Base-by-base conservation (phyloP, 257 asterid genomes). In the Forsythia viridissima region DNA sequence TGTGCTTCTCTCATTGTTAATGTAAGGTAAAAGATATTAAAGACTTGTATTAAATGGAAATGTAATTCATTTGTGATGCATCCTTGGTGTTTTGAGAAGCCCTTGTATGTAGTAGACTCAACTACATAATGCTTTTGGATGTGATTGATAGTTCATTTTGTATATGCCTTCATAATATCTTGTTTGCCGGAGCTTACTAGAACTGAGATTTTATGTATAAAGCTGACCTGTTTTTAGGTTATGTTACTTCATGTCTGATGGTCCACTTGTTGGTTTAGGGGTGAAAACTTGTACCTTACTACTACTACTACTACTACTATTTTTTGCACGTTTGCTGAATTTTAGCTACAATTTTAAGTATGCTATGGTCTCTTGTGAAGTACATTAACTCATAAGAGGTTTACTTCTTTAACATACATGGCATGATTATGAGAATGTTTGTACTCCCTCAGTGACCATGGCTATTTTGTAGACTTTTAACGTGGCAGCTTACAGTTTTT, bases 401-500 rank as follows among this genome's bases (percentile, higher is more conserved):
- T 63, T 24, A 5, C 20, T n/a, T 63, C 70, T 63, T 63, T 63
- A 11, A 30, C 39, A 8, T 63, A 8, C 8, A 30, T 30, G 70
- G 24, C 6, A 24, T 63, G 2, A n/a, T n/a, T 34, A n/a, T 20
- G 24, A 9, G n/a, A 59, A 59, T 59, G 36, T 59, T 59, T 20
- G 67, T 9, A 59, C 67, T 59, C 67, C 39, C 72, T 4, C 68
- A 38, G 76, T 71, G 15, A n/a, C 73, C 20, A 21, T 52, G 48
- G 57, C 57, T 48, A 48, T 48, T 68, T 84, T 41, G 52, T 70
- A 44, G 21, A 71, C 66, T n/a, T 63, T 77, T 61, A 59, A 30
- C 20, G 57, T 70, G 75, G 66, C 59, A 6, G 75, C 75, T 76
- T 41, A 78, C 76, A 20, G 4, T 10, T 42, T 79, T 79, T 63